Percentiles rank a stretch among this genome's conserved stretches.
Conservation (phyloP, 1,139 yeast species). For the Diutina catenulata region DNA sequence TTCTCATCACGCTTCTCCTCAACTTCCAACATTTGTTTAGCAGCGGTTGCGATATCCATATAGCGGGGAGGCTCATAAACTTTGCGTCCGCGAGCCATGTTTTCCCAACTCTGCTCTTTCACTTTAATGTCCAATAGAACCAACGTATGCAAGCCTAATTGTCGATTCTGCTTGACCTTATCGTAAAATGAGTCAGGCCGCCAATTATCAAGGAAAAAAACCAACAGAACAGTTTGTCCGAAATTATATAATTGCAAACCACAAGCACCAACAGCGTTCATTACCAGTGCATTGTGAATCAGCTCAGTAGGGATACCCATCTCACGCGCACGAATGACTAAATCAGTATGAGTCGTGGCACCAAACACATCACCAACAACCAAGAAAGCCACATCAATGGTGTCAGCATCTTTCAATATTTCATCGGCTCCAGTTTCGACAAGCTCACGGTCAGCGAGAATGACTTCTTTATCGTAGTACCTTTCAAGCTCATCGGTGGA, state of each 20-base stretch:
- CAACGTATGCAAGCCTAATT: slow-evolving; percentile 82
- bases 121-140: slow-evolving; percentile 87
- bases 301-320: slow-evolving; percentile 66
- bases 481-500: slow-evolving; percentile 54
- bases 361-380: slow-evolving; percentile 98
- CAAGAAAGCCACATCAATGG: slow-evolving; percentile 78
- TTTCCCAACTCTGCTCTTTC: slow-evolving; percentile 90
- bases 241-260: slow-evolving; percentile 91
- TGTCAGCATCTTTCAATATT: slow-evolving; percentile 65
- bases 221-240: slow-evolving; percentile 94
- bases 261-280: slow-evolving; percentile 98
- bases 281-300: slow-evolving; percentile 90
- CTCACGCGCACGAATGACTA: slow-evolving; percentile 83
- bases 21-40: slow-evolving; percentile 74
- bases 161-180: slow-evolving; percentile 80
- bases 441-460: slow-evolving; percentile 86
- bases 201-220: slow-evolving; percentile 92
- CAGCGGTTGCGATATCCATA: slow-evolving; percentile 87
- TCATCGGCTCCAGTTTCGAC: slow-evolving; percentile 84
- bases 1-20: slow-evolving; percentile 65
- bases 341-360: slow-evolving; percentile 95
- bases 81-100: slow-evolving; percentile 84
- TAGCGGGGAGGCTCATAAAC: slow-evolving; percentile 96
- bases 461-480: slow-evolving; percentile 77
- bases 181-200: slow-evolving; percentile 92